Evolutionary conservation across 2,329 filamentous ascomycete genomes (phyloP), one percentile per base, ranked within the genome.

Genomic region (Phialophora verrucosa): DNA sequence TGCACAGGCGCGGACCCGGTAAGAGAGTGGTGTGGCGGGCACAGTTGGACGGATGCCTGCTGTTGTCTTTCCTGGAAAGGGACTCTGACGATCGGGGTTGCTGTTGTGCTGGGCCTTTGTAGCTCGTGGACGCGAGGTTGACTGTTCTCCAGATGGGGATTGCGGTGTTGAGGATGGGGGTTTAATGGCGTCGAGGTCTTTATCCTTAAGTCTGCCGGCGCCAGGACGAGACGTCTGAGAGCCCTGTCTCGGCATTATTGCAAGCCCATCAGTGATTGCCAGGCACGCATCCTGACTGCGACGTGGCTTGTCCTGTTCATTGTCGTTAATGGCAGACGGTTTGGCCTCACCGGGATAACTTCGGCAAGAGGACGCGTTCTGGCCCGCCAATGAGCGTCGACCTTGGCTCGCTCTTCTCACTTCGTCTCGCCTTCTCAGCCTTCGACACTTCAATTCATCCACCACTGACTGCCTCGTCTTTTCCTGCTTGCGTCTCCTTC

Each of bases 301-400:
- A 51, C 4, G 10, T 51, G 25, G 11, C 10, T 51, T 51, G 20
- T 6, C 0, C 23, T 25, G 49, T 27, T 27, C 23, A 51, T 51
- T 51, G 49, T 51, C 25, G 4, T 51, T 51, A 4, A 35, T 12
- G 2, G n/a, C 49, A 51, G 47, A n/a, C 8, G 47, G 23, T 20
- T 51, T 10, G 49, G 25, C 29, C 27, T 29, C 8, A 11, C 12
- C 53, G 59, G 47, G 47, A 29, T n/a, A 61, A 53, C 51, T 17
- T 31, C 51, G 42, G 55, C 31, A 44, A 44, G 25, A 35, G 11
- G 29, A 64, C 62, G 62, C 62, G 62, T 64, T 54, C 51, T 59
- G 42, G 57, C 32, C 50, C 17, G 62, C 62, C 62, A 64, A 64
- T 64, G 3, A 64, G 57, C 55, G 60, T 20, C 12, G 35, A 27